Evolutionary conservation across 352 stramenopile genomes (phyloP), one percentile per base, ranked within the genome.

Genomic region (Phytopythium litorale): DNA sequence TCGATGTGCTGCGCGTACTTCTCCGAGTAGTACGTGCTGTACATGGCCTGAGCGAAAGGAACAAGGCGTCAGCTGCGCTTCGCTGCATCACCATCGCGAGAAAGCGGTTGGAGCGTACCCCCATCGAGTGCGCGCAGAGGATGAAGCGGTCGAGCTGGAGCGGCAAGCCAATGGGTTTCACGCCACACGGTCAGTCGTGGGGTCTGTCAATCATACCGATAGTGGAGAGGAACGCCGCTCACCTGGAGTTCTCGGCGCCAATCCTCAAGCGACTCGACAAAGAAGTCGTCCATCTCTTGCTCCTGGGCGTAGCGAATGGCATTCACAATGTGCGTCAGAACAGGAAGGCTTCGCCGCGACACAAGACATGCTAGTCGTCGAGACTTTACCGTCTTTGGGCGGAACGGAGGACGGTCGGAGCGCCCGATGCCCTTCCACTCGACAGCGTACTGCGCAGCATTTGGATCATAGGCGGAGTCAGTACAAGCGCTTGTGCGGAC

Each of bases 381-480:
- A 18, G 12, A 56, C 11, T 25, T 53, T 67, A 86, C 78, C 12
- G 65, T 82, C 59, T 88, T 89, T 1, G 81, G 80, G 21, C 66
- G 60, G 65, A 85, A 89, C 37, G 65, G 67, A 9, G 84, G 82
- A 1, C 84, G 84, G 46, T 87, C 76, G 0, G 82, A 92, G 19
- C 84, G 82, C 35, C 84, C 84, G 37, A 91, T 89, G 25, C 84
- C 84, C 58, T 85, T 88, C 84, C 84, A 94, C 33, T 94, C 84
- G 30, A 94, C 84, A 13, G 84, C 82, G 53, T 91, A 94, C 84
- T 92, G 23, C 30, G 1, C 57, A 12, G 53, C 51, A 32, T 56
- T 46, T 37, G 60, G 38, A 52, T 51, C 59, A 30, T 51, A 15
- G 53, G 19, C 23, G 54, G 18, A 3, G 2, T 42, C 42, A 48